phyloP scores from a whole-genome alignment of 1,284 basidiomycete genomes.

The Ganoderma leucocontextum region DNA sequence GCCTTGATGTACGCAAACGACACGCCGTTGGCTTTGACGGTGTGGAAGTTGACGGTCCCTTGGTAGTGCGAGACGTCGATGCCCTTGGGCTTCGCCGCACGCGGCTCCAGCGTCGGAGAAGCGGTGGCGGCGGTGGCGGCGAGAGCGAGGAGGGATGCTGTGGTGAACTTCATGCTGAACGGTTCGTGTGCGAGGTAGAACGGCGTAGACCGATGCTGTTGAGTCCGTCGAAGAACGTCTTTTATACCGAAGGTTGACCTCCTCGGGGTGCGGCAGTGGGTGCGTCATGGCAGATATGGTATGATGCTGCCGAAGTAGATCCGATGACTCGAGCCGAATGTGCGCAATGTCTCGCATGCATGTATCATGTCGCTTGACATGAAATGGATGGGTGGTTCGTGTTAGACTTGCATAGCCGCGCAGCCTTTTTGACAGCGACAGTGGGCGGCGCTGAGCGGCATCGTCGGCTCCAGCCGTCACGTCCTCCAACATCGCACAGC shows the following conservation, averaged over 20 bases:
- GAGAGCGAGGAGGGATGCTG: conserved; percentile 13
- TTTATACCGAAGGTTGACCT: neutral
- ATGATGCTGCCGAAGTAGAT: neutral
- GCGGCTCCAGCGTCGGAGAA: conserved; percentile 37
- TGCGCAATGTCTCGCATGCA: neutral
- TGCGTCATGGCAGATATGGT: neutral
- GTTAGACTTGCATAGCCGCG: neutral
- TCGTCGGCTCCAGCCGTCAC: neutral
- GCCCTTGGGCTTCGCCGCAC: conserved; percentile 53
- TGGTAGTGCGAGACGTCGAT: conserved; percentile 69
- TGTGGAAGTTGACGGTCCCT: conserved; percentile 58
- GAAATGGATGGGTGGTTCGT: neutral
- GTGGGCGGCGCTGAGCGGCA: neutral
- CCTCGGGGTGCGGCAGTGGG: neutral
- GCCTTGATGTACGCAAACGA: conserved; percentile 75
- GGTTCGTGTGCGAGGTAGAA: neutral
- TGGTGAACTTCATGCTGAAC: conserved; percentile 22
- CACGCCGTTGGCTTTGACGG: conserved; percentile 63
- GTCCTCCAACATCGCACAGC: neutral
- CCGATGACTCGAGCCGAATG: neutral
- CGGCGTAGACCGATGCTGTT: neutral
- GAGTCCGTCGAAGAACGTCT: neutral
- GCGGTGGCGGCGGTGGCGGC: conserved; percentile 25
- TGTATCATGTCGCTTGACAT: neutral
- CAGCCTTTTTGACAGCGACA: neutral